Percentiles rank a stretch among this genome's conserved stretches.
phyloP scores from a whole-genome alignment of 164 flowering plant species.

The Nymphaea thermarum region DNA sequence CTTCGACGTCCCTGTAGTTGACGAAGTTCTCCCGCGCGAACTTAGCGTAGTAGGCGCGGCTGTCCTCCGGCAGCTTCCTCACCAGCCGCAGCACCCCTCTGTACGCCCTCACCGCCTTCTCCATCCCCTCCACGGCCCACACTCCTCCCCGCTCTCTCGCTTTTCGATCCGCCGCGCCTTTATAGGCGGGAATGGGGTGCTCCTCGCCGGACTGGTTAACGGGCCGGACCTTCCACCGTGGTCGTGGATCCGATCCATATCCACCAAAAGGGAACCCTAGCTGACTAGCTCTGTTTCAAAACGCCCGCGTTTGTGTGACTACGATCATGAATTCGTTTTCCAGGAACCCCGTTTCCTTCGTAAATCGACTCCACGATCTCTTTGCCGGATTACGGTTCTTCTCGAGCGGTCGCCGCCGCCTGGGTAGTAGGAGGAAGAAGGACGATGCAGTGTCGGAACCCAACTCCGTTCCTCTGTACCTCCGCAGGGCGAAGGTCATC shows the following conservation, averaged over 20 bases:
- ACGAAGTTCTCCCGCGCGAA: constrained; percentile 73
- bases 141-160: background rate
- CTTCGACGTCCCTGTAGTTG: constrained; percentile 65
- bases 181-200: too few relatives aligned
- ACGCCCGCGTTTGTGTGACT: background rate
- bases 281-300: background rate
- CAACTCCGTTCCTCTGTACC: constrained; percentile 36
- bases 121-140: constrained; percentile 16
- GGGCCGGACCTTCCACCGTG: background rate
- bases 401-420: background rate
- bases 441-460: background rate
- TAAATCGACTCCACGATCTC: background rate
- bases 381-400: background rate
- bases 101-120: constrained; percentile 46
- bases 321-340: background rate
- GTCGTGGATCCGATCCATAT: background rate
- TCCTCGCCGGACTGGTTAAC: too few relatives aligned
- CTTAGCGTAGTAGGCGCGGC: constrained; percentile 69
- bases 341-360: background rate
- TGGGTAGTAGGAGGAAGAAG: background rate
- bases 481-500: constrained; percentile 64
- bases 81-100: constrained; percentile 54
- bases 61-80: constrained; percentile 49
- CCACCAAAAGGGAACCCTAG: background rate
- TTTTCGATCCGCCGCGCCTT: background rate